Evolutionary conservation across 2,329 filamentous ascomycete species (phyloP).

Genomic region (Fusarium tanahbumbuense): DNA sequence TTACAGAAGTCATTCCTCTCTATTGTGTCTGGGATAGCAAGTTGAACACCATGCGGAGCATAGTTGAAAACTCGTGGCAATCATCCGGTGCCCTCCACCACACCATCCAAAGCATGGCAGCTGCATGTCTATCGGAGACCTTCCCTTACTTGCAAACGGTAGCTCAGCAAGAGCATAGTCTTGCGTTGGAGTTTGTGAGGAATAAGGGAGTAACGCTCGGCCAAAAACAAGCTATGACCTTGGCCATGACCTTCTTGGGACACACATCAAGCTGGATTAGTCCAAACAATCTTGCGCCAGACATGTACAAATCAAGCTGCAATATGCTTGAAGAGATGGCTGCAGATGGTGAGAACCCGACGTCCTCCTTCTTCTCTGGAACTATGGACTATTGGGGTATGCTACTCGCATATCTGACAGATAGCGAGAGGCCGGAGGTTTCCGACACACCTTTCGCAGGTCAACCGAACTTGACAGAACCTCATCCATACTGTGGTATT

Average conservation of each 20-base stretch:
- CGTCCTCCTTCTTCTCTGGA: not conserved
- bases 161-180: not conserved
- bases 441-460: rapidly evolving
- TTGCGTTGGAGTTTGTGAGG: not conserved
- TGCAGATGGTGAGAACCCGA: not conserved
- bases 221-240: not conserved
- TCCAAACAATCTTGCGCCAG: not conserved
- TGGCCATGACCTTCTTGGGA: not conserved
- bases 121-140: not conserved
- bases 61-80: not conserved
- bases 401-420: slow-evolving; percentile 6
- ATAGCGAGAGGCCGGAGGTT: not conserved
- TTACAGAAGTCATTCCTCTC: not conserved
- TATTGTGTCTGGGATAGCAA: slow-evolving; percentile 15
- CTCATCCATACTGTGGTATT: slow-evolving; percentile 5
- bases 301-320: not conserved
- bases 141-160: not conserved
- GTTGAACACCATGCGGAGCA: slow-evolving; percentile 2
- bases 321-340: slow-evolving; percentile 1
- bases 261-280: slow-evolving; percentile 11
- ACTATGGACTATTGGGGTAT: slow-evolving; percentile 17
- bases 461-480: not conserved
- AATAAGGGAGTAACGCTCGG: too few species aligned
- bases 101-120: slow-evolving; percentile 16
- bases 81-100: not conserved